Conservation (phyloP, 768 basidiomycete genomes). For the Boletus rex-veris region DNA sequence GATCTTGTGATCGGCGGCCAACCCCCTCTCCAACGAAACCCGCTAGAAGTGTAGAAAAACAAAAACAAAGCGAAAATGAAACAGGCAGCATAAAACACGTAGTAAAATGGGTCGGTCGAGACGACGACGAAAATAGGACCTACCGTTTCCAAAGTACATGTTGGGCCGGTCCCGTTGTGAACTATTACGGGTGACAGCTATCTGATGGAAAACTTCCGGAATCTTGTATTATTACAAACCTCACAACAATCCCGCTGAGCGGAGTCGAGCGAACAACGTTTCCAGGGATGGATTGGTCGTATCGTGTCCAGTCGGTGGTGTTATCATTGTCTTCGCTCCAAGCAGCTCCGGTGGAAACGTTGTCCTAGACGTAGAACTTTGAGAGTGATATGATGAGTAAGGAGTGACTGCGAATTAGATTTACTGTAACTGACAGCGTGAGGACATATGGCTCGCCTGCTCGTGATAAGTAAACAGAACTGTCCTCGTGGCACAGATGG, state of each 20-base stretch:
- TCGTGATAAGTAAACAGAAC: no score
- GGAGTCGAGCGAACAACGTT: background rate
- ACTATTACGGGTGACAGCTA: background rate
- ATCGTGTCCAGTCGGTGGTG: background rate
- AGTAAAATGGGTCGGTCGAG: background rate
- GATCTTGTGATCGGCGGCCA: background rate
- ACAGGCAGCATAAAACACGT: no score
- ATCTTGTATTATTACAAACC: background rate
- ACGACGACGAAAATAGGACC: background rate
- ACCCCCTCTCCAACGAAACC: no score
- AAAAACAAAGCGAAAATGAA: no score
- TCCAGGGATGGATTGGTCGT: no score
- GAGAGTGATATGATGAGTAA: background rate
- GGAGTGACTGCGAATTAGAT: background rate
- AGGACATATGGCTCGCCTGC: no score
- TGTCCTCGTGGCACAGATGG: no score
- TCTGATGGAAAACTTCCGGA: background rate
- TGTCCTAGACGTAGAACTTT: background rate
- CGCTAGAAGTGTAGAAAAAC: no score
- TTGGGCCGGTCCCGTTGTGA: background rate
- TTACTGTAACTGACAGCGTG: no score
- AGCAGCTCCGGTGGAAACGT: conserved; percentile 3
- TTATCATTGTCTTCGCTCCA: background rate
- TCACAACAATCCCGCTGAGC: background rate
- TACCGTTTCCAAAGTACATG: background rate